Evolutionary conservation across 306 rosid genomes (phyloP).

Genomic region (Dicorynia guianensis): DNA sequence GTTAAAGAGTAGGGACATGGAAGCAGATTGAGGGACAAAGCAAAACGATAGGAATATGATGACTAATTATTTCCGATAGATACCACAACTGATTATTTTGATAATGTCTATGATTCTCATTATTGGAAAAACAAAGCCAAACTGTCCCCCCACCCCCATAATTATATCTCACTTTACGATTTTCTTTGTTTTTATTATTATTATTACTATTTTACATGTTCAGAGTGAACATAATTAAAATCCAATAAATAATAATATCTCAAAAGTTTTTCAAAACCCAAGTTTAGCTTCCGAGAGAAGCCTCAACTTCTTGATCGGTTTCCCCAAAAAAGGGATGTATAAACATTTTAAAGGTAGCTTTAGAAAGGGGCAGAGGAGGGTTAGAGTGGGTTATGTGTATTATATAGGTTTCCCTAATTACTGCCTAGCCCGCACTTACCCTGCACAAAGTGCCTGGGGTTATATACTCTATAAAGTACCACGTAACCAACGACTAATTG

Average conservation of each 20-base stretch:
- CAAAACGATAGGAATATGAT: constrained; percentile 75
- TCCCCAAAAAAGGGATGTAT: too few species aligned
- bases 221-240: constrained; percentile 34
- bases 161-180: constrained; percentile 44
- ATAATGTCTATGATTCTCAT: constrained; percentile 74
- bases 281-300: constrained; percentile 47
- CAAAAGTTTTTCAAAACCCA: constrained; percentile 36
- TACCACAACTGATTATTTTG: constrained; percentile 81
- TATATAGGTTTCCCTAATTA: too few species aligned
- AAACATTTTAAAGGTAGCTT: too few species aligned
- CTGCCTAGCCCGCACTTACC: too few species aligned
- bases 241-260: constrained; percentile 38
- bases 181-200: constrained; percentile 28
- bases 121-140: constrained; percentile 75
- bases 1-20: constrained; percentile 68
- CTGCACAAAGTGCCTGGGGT: too few species aligned
- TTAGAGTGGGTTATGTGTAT: too few species aligned
- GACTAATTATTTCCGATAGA: constrained; percentile 84
- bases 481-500: too few species aligned
- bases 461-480: too few species aligned
- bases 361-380: too few species aligned
- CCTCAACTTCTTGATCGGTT: constrained; percentile 30
- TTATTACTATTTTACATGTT: constrained; percentile 13
- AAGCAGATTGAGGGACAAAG: constrained; percentile 61
- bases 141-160: constrained; percentile 67